phyloP scores from a whole-genome alignment of 73 alveolate species.

The Paramecium primaurelia region DNA sequence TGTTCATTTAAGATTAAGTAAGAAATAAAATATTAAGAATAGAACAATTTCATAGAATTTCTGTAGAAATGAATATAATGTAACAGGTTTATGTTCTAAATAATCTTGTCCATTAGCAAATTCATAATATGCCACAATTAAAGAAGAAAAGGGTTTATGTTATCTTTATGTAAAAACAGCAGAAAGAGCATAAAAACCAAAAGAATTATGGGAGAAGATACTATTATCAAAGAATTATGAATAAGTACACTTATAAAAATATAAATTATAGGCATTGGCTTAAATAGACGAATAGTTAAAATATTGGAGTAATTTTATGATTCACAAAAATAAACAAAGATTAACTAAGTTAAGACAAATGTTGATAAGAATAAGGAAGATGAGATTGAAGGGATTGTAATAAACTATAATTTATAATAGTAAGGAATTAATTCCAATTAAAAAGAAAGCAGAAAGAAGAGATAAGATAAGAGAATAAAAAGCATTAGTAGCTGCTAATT shows the following conservation, averaged over 20 bases:
- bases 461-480: slow-evolving; percentile 95
- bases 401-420: neutral
- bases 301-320: slow-evolving; percentile 95
- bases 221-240: slow-evolving; percentile 92
- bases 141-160: slow-evolving; percentile 96
- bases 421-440: slow-evolving; percentile 90
- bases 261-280: slow-evolving; percentile 78
- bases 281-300: slow-evolving; percentile 94
- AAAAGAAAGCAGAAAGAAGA: slow-evolving; percentile 97
- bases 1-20: slow-evolving; percentile 69
- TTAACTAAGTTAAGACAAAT: slow-evolving; percentile 97
- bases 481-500: slow-evolving; percentile 90
- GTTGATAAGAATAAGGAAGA: slow-evolving; percentile 93
- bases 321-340: slow-evolving; percentile 98
- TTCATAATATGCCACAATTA: slow-evolving; percentile 93
- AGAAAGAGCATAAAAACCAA: slow-evolving; percentile 97
- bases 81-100: slow-evolving; percentile 99
- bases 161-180: slow-evolving; percentile 94
- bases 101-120: slow-evolving; percentile 99
- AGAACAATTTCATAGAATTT: slow-evolving; percentile 90
- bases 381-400: slow-evolving; percentile 79
- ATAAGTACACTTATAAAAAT: slow-evolving; percentile 41
- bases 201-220: slow-evolving; percentile 95
- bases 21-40: neutral
- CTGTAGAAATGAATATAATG: slow-evolving; percentile 96